Evolutionary conservation across 2,329 filamentous ascomycete species (phyloP), one percentile per base, ranked within the genome.

Genomic region (Curvularia sp.): DNA sequence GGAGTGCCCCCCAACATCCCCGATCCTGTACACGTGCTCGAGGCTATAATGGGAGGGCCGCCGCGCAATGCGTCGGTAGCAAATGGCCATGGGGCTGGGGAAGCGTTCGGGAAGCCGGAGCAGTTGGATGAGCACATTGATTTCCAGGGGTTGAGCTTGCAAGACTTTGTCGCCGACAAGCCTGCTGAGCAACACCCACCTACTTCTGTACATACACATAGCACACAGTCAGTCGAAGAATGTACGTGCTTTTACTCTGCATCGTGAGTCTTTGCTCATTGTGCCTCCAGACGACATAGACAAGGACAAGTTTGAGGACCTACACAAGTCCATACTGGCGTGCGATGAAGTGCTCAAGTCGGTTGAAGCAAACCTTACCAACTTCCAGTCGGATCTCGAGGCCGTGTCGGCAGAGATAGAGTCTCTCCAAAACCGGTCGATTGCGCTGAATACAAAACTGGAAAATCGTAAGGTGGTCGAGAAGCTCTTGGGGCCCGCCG

Each of bases 361-460:
- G 0, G 95, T 99, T 53, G 94, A 99, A 79, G 88, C 87, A 30
- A 98, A 97, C 74, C 83, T 99, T 52, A 91, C 91, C 36, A 94
- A 89, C 75, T 99, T 99, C 74, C 93, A 96, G 74, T 91, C 93
- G 59, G 96, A 99, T 76, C 86, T 99, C 10, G 94, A 92, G 8
- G 86, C 88, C 13, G 95, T 99, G 12, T 97, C 95, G 1, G 89
- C 93, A 6, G 95, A 99, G 74, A 99, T 99, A 50, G 95, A 99
- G 78, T 93, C 89, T 2, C 80, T 99, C 39, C 95, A 99, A 79
- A 88, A 89, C 50, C 87, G 95, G 46, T 99, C 95, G 0, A 86
- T 89, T 10, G 87, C 89, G 7, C 79, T 99, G 58, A 97, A 92
- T 68, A 87, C 91, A 34, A 89, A 93, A 69, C 81, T 99, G 28